phyloP scores from a whole-genome alignment of 2,329 filamentous ascomycete genomes.

The Fusarium piperis region DNA sequence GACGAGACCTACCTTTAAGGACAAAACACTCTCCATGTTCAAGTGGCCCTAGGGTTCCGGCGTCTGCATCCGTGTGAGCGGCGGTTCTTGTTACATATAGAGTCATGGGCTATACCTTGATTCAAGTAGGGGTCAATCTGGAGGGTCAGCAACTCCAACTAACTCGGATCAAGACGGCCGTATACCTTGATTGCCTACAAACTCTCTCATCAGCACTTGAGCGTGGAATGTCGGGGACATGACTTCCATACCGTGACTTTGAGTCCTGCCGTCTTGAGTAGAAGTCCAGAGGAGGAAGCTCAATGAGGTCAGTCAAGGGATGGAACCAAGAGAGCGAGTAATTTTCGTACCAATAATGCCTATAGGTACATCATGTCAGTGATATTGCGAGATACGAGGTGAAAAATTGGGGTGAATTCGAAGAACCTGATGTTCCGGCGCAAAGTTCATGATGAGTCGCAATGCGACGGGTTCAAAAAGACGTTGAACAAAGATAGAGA shows the following conservation, averaged over 20 bases:
- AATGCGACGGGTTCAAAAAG: background rate
- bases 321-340: background rate
- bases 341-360: slow-evolving; percentile 1
- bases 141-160: background rate
- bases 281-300: slow-evolving; percentile 63
- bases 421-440: background rate
- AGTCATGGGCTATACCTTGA: slow-evolving; percentile 43
- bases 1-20: slow-evolving; percentile 69
- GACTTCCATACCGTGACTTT: slow-evolving; percentile 62
- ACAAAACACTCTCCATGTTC: slow-evolving; percentile 92
- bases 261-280: slow-evolving; percentile 82
- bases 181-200: slow-evolving; percentile 30
- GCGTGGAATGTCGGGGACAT: background rate
- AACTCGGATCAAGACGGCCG: background rate
- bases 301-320: background rate
- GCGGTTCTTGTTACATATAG: slow-evolving; percentile 25
- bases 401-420: background rate
- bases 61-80: background rate
- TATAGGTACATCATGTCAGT: background rate
- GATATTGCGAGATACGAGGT: background rate
- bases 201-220: background rate
- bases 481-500: background rate
- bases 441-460: background rate
- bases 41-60: background rate
- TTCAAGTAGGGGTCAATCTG: slow-evolving; percentile 63